Evolutionary conservation across 176 grass and related monocot species (phyloP).

Genomic region (Avena sativa): DNA sequence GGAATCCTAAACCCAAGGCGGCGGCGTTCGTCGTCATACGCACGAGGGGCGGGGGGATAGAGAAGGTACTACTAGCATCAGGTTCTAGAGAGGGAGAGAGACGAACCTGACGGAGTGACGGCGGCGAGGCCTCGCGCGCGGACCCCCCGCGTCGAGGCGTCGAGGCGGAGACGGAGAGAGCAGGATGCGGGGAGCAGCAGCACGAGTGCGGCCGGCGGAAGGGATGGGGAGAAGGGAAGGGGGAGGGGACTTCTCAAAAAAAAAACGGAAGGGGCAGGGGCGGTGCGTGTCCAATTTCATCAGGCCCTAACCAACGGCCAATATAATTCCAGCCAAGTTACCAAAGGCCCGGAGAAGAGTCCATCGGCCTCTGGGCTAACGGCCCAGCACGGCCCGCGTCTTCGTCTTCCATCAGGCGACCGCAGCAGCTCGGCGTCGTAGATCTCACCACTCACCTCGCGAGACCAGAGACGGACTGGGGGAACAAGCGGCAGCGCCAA

Average conservation of each 20-base stretch:
- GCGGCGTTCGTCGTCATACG: not conserved
- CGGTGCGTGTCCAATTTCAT: not conserved
- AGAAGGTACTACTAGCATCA: not conserved
- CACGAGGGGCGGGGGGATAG: not conserved
- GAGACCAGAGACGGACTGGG: slow-evolving; percentile 12
- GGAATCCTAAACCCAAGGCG: too few species aligned
- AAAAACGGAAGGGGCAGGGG: not conserved
- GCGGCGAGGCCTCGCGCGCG: not conserved
- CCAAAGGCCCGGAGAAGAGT: too few species aligned
- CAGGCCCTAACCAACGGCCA: not conserved
- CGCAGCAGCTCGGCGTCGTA: not conserved
- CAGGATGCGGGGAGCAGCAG: slow-evolving; percentile 9
- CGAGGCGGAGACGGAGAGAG: slow-evolving; percentile 7
- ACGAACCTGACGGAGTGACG: not conserved
- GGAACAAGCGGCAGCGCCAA: slow-evolving; percentile 22
- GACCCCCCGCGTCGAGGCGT: slow-evolving; percentile 19
- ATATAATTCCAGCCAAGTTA: too few species aligned
- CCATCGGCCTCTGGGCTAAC: too few species aligned
- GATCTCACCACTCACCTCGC: slow-evolving; percentile 22
- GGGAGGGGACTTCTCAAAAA: too few species aligned
- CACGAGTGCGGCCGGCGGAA: not conserved
- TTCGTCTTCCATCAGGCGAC: not conserved
- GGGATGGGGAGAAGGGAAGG: not conserved
- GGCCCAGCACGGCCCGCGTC: not conserved
- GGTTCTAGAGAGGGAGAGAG: not conserved